Percentiles rank a stretch among this genome's conserved stretches.
Conservation (phyloP, 108 stramenopile genomes). For the Skeletonema menzelii region DNA sequence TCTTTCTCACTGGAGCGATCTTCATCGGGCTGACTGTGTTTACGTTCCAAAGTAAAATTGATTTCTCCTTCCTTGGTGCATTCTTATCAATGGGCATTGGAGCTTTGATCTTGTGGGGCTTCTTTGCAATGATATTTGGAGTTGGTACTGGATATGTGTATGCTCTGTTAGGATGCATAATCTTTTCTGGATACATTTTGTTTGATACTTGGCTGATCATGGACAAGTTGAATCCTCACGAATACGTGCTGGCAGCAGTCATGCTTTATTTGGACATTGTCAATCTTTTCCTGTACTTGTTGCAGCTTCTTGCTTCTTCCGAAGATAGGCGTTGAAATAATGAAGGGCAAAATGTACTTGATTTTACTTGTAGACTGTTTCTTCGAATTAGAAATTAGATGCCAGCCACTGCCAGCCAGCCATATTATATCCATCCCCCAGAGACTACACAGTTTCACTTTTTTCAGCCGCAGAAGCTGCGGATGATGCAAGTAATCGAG, state of each 20-base stretch:
- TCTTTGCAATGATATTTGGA: constrained; percentile 50
- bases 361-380: not conserved
- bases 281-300: constrained; percentile 43
- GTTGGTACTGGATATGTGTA: constrained; percentile 44
- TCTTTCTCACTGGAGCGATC: constrained; percentile 46
- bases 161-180: constrained; percentile 44
- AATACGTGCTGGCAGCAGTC: constrained; percentile 50
- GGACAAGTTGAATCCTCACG: constrained; percentile 46
- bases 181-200: constrained; percentile 46
- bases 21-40: constrained; percentile 47
- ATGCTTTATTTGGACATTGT: constrained; percentile 50
- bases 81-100: constrained; percentile 44
- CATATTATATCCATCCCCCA: too few relatives aligned
- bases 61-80: constrained; percentile 49
- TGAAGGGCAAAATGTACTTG: too few relatives aligned
- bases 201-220: constrained; percentile 57
- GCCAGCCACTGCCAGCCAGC: too few relatives aligned
- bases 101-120: constrained; percentile 50
- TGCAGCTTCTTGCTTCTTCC: constrained; percentile 33
- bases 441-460: too few relatives aligned
- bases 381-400: too few relatives aligned
- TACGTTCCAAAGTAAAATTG: constrained; percentile 50
- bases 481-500: not conserved
- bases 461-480: too few relatives aligned
- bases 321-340: too few relatives aligned